Base-by-base conservation (phyloP, 2,329 filamentous ascomycete genomes). In the Alternaria arbusti region DNA sequence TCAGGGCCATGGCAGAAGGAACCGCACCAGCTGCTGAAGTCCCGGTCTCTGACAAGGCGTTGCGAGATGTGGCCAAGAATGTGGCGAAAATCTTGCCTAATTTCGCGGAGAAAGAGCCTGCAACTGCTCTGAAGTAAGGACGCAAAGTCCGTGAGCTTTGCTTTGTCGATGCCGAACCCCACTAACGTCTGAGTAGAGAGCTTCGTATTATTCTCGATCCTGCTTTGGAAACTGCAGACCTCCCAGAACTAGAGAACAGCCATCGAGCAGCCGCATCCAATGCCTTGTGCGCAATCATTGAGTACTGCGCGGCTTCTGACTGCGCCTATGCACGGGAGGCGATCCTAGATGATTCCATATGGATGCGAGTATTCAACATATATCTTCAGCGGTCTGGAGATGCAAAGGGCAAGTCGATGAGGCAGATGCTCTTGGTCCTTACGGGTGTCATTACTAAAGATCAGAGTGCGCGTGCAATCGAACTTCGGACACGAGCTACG, bases 211-310 rank as follows among this genome's bases (percentile, higher is more conserved):
- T 79, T 17, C 46, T 79, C 36, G 66, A 63, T 26, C 73, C 76
- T 11, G 58, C 80, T 2, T 50, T 80, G 28, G 72, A 75, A n/a
- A 80, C 78, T 9, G 75, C 78, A 15, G 73, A 76, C 51, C 51
- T 74, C 5, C 60, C 71, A 17, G 73, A 80, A 15, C 59, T 80
- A 11, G 67, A 70, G 12, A 70, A 75, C 36, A 73, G 78, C 15
- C 82, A 84, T 67, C 76, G 82, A 54, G 82, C 83, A 6, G 82
- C 82, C 46, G 82, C 83, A 43, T 84, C 81, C 67, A 85, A 85
- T 68, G 74, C 82, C 5, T 62, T 85, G 11, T 84, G 82, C 65
- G 79, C 81, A 7, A 70, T 84, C 40, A 75, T 84, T 36, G 81
- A 84, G 57, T 74, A 75, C 59, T 81, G 77, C 52, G 70, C 78